Evolutionary conservation across 2,329 filamentous ascomycete species (phyloP).

Genomic region (Stemphylium vesicarium): DNA sequence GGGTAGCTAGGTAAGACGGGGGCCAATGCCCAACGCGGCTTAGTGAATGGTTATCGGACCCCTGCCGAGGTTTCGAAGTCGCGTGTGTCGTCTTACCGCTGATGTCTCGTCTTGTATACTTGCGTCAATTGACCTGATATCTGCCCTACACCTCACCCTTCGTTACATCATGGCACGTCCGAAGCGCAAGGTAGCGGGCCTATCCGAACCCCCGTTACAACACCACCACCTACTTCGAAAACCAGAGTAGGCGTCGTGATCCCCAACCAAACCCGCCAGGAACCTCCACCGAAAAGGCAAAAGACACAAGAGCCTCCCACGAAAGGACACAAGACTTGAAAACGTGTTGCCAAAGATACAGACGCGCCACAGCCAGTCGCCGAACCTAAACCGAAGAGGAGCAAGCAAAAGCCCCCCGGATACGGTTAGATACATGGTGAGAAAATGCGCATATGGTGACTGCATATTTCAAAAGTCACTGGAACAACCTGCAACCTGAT

Average conservation of each 20-base stretch:
- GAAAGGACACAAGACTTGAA: not conserved
- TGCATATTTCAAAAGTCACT: not conserved
- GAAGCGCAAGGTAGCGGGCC: not conserved
- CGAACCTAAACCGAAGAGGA: not conserved
- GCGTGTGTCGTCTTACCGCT: not conserved
- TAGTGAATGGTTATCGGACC: not conserved
- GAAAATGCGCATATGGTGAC: too few relatives aligned
- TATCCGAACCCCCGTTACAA: not conserved
- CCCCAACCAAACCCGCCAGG: not conserved
- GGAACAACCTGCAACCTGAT: not conserved
- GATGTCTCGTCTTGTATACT: not conserved
- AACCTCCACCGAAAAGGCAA: too few relatives aligned
- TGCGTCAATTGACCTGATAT: not conserved
- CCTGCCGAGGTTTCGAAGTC: too few relatives aligned
- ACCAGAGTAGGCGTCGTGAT: not conserved
- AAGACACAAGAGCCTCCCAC: too few relatives aligned
- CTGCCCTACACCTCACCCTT: not conserved
- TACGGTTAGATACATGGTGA: too few relatives aligned
- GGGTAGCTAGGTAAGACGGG: too few relatives aligned
- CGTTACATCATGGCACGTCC: not conserved
- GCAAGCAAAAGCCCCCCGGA: not conserved
- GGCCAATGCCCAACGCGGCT: not conserved
- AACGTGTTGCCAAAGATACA: not conserved
- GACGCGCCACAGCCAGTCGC: too few relatives aligned
- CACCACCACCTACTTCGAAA: not conserved